These are phyloP conservation scores for Scedosporium apiospermum DNA, from an alignment of 2,329 filamentous ascomycete genomes.

Conservation along the genomic window DNA sequence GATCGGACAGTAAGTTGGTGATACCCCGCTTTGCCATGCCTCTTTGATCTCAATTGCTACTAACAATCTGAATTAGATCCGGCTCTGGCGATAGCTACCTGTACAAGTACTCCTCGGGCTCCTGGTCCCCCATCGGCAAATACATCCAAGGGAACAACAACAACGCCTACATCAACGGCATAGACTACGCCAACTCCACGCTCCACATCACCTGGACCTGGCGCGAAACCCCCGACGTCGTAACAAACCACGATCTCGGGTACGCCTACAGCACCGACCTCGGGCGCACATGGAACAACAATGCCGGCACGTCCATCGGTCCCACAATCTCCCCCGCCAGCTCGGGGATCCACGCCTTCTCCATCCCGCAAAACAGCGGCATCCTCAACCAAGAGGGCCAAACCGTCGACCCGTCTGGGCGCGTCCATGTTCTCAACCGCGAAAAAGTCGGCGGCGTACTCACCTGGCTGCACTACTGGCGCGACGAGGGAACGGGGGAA, in stretches of 20 bases:
- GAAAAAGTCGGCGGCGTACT: slow-evolving; percentile 9
- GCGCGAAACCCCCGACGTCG: slow-evolving; percentile 12
- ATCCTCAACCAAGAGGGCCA: slow-evolving; percentile 15
- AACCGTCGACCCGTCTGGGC: slow-evolving; percentile 8
- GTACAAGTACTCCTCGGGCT: slow-evolving; percentile 10
- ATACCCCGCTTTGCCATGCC: no score
- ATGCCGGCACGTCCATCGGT: slow-evolving; percentile 7
- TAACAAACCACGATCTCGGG: slow-evolving; percentile 13
- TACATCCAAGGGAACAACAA: slow-evolving; percentile 12
- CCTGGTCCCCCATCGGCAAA: slow-evolving; percentile 10
- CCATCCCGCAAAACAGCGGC: slow-evolving; percentile 11
- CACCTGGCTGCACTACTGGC: slow-evolving; percentile 11
- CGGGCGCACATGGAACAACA: slow-evolving; percentile 12
- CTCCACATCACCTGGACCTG: slow-evolving; percentile 13
- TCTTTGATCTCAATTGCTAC: not conserved
- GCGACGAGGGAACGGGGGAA: slow-evolving; percentile 6
- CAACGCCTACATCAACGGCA: slow-evolving; percentile 14
- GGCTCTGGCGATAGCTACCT: slow-evolving; percentile 13
- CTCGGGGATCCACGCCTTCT: slow-evolving; percentile 5
- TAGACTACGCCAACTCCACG: slow-evolving; percentile 8
- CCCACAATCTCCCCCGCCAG: not conserved
- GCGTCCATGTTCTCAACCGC: slow-evolving; percentile 12
- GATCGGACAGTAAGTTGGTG: slow-evolving; percentile 8
- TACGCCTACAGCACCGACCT: slow-evolving; percentile 12
- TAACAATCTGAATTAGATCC: not conserved